These are phyloP conservation scores for Scenedesmus sp. DNA, from an alignment of 163 green algal genomes.

Conservation along the genomic window DNA sequence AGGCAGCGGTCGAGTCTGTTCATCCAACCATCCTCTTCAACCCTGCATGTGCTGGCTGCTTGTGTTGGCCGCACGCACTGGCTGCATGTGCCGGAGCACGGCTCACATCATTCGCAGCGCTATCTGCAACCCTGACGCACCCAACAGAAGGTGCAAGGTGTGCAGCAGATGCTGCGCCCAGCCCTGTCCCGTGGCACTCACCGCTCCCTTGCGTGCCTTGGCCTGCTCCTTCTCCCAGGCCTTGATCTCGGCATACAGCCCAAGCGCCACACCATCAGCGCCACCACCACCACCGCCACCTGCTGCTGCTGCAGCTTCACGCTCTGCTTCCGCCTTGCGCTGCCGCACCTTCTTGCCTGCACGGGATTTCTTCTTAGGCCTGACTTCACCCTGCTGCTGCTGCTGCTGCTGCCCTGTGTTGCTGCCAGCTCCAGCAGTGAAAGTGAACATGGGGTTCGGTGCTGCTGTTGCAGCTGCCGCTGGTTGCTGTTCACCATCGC, in stretches of 20 bases:
- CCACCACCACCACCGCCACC: background rate
- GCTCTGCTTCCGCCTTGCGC: background rate
- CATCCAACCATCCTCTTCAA: too few relatives aligned
- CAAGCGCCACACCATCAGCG: background rate
- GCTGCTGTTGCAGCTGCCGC: slow-evolving; percentile 1
- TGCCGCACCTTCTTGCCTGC: slow-evolving; percentile 33
- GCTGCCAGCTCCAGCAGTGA: background rate
- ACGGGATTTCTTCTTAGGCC: slow-evolving; percentile 21
- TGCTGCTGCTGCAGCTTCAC: slow-evolving; percentile 17
- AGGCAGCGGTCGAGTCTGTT: too few relatives aligned
- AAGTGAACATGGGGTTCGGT: background rate
- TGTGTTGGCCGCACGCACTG: too few relatives aligned
- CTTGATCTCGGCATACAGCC: slow-evolving; percentile 35
- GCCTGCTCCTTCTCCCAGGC: slow-evolving; percentile 19
- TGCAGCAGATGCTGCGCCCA: background rate
- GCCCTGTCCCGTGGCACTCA: background rate
- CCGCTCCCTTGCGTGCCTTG: slow-evolving; percentile 5
- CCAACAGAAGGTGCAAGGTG: background rate
- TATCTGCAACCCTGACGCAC: background rate
- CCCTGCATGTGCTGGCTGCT: too few relatives aligned
- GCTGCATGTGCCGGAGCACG: too few relatives aligned
- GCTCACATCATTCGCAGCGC: too few relatives aligned
- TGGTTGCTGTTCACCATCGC: background rate
- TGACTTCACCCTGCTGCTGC: background rate
- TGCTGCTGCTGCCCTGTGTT: background rate